Conservation (phyloP, 495 filamentous ascomycete species). For the Xeromyces bisporus region DNA sequence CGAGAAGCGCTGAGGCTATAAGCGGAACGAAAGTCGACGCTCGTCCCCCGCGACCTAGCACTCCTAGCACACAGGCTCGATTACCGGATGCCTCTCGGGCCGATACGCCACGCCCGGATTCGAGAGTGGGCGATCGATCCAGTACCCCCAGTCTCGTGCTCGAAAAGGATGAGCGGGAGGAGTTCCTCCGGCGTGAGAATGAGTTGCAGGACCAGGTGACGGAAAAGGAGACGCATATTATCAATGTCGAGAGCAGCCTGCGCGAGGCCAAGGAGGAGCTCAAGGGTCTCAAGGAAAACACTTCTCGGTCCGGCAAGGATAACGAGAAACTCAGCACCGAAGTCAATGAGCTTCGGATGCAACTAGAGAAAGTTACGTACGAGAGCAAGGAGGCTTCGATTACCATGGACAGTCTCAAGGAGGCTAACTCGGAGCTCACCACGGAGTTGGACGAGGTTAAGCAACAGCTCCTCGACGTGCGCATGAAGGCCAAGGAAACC, state of each 20-base stretch:
- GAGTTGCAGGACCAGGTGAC: conserved; percentile 92
- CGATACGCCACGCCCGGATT: conserved; percentile 61
- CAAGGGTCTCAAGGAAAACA: conserved; percentile 61
- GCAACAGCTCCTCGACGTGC: conserved; percentile 86
- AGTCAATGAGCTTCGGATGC: conserved; percentile 85
- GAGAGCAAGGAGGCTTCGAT: conserved; percentile 94
- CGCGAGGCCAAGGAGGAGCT: conserved; percentile 74
- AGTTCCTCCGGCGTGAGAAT: conserved; percentile 89
- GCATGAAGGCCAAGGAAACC: conserved; percentile 90
- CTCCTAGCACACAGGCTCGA: conserved; percentile 74
- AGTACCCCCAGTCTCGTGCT: conserved; percentile 73
- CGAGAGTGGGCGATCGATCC: conserved; percentile 69
- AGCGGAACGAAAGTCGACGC: conserved; percentile 39
- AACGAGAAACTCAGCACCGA: conserved; percentile 74
- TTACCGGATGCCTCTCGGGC: conserved; percentile 35
- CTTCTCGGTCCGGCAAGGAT: conserved; percentile 60
- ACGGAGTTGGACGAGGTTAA: conserved; percentile 87
- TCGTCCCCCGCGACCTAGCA: conserved; percentile 49
- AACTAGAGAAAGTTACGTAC: conserved; percentile 83
- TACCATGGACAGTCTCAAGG: conserved; percentile 93
- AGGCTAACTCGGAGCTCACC: conserved; percentile 86
- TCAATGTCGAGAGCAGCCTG: conserved; percentile 57
- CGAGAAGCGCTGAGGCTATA: conserved; percentile 40
- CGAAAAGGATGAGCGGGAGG: conserved; percentile 92
- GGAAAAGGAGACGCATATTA: conserved; percentile 74